phyloP scores from a whole-genome alignment of 805 yeast species.

The Myxozyma vanderwaltii region DNA sequence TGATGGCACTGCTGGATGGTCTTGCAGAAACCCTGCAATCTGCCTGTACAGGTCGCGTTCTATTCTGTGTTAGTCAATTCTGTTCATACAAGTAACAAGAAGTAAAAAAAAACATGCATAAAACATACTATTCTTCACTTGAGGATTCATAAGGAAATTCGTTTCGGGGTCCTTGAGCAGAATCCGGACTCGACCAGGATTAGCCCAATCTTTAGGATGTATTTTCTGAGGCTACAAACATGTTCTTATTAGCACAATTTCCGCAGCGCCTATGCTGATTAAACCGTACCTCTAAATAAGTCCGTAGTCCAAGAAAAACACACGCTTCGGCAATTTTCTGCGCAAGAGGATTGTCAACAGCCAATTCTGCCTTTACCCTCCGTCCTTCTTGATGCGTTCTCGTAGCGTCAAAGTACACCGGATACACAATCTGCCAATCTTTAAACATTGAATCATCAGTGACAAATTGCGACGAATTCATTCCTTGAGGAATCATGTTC shows the following conservation, averaged over 20 bases:
- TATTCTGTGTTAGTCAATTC: conserved; percentile 22
- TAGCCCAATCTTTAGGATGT: conserved; percentile 97
- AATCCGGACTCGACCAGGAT: conserved; percentile 93
- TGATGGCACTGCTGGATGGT: conserved; percentile 67
- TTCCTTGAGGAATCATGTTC: not conserved
- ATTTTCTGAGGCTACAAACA: conserved; percentile 68
- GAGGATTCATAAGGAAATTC: conserved; percentile 39
- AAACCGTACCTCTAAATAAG: conserved; percentile 43
- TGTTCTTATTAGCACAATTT: conserved; percentile 19
- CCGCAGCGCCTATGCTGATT: conserved; percentile 15
- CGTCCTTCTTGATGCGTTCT: conserved; percentile 82
- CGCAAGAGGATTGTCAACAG: conserved; percentile 87
- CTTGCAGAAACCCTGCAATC: conserved; percentile 61
- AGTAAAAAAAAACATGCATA: not conserved
- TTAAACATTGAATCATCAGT: conserved; percentile 60
- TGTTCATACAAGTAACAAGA: conserved; percentile 58
- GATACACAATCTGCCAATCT: conserved; percentile 75
- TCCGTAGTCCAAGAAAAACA: conserved; percentile 43
- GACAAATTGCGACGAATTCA: conserved; percentile 30
- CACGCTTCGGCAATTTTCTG: conserved; percentile 75
- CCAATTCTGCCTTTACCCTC: conserved; percentile 65
- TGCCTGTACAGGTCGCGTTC: conserved; percentile 64
- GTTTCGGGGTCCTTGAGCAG: conserved; percentile 57
- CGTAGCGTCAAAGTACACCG: conserved; percentile 84
- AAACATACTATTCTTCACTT: conserved; percentile 46